A percentile compares a stretch with the other conserved stretches of the same genome.
phyloP scores from a whole-genome alignment of 75 land plant species.

The Adiantum capillusveneris region DNA sequence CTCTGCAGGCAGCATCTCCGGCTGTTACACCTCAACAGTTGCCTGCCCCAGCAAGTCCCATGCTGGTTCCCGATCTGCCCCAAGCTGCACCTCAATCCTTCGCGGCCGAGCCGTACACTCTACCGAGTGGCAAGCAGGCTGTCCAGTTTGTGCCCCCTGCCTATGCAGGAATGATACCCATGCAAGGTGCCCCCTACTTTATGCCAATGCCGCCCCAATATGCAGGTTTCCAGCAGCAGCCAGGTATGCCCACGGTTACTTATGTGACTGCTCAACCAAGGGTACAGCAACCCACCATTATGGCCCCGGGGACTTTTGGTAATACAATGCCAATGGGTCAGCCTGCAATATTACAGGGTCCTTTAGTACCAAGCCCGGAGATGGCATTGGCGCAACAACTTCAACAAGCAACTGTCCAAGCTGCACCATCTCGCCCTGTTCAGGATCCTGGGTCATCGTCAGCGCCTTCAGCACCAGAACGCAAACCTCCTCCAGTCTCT shows the following conservation, averaged over 20 bases:
- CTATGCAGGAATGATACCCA: no score
- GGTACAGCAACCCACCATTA: not conserved
- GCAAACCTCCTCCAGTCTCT: conserved; percentile 29
- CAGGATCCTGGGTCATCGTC: no score
- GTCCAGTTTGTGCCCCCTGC: not conserved
- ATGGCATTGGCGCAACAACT: not conserved
- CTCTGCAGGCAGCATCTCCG: not conserved
- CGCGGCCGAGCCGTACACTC: not conserved
- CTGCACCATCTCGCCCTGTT: conserved; percentile 17
- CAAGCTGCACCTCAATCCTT: conserved; percentile 42
- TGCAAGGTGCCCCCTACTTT: not conserved
- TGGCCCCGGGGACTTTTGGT: not conserved
- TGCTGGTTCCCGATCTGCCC: conserved; percentile 70
- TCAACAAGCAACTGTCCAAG: conserved; percentile 11
- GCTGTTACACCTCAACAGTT: conserved; percentile 11
- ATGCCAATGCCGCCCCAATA: not conserved
- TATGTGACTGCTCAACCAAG: not conserved
- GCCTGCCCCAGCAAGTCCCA: conserved; percentile 11
- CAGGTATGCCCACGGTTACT: conserved; percentile 6
- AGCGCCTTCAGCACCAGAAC: conserved; percentile 23
- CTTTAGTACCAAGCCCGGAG: not conserved
- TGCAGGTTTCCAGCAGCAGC: not conserved
- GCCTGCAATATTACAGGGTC: not conserved
- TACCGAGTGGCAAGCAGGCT: not conserved
- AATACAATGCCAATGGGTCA: not conserved